phyloP scores from a whole-genome alignment of 2,329 filamentous ascomycete genomes.

The Celoporthe dispersa region DNA sequence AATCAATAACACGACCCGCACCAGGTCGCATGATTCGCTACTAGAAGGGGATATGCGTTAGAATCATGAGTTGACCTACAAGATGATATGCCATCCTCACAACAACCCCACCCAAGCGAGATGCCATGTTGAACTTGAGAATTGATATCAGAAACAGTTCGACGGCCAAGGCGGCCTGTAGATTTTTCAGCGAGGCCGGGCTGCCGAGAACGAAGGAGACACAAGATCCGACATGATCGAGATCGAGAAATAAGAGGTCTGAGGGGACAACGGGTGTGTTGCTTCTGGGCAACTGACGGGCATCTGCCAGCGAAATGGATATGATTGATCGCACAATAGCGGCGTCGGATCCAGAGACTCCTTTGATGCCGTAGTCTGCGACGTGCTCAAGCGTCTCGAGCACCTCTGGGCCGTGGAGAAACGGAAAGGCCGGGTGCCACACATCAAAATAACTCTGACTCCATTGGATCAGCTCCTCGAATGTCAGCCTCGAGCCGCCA shows the following conservation, averaged over 20 bases:
- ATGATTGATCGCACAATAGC: conserved; percentile 44
- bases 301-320: conserved; percentile 59
- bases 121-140: conserved; percentile 60
- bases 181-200: conserved; percentile 50
- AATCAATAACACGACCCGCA: not conserved
- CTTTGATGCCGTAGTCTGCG: conserved; percentile 44
- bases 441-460: conserved; percentile 59
- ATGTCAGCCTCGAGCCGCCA: conserved; percentile 37
- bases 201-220: conserved; percentile 51
- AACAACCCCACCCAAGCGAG: conserved; percentile 58
- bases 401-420: conserved; percentile 57
- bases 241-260: conserved; percentile 49
- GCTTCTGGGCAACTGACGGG: conserved; percentile 53
- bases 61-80: not conserved
- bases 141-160: conserved; percentile 61
- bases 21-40: not conserved
- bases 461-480: conserved; percentile 55
- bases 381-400: conserved; percentile 51
- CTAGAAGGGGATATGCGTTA: not conserved
- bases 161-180: conserved; percentile 57
- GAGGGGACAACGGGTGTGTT: conserved; percentile 42
- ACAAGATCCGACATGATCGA: conserved; percentile 55
- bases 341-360: conserved; percentile 17
- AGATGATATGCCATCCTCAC: conserved; percentile 60
- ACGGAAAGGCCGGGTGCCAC: conserved; percentile 62